Evolutionary conservation across 1,139 yeast species (phyloP).

Genomic region (Scheffersomyces segobiensis): DNA sequence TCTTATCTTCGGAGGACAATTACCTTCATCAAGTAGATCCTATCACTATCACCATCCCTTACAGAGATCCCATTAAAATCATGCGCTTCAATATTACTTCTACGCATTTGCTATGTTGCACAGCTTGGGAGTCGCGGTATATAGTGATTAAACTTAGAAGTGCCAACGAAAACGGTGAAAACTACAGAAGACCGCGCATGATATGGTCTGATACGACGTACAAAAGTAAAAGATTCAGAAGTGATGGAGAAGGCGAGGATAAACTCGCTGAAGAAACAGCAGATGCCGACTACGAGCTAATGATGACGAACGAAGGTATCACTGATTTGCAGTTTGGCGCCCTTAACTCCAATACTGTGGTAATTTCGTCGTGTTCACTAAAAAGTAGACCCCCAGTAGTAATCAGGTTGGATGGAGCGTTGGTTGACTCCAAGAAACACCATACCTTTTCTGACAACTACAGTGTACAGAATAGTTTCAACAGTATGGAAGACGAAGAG

Average conservation of each 20-base stretch:
- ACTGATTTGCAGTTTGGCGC: conserved; percentile 71
- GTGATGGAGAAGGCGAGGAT: conserved; percentile 17
- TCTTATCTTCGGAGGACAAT: conserved; percentile 20
- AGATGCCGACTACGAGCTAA: conserved; percentile 26
- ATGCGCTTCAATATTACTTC: conserved; percentile 73
- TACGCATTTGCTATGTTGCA: conserved; percentile 73
- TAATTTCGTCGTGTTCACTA: conserved; percentile 40
- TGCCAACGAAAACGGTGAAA: conserved; percentile 22
- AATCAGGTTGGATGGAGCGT: conserved; percentile 36
- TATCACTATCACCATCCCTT: conserved; percentile 78
- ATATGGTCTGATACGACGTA: conserved; percentile 40
- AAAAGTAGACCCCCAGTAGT: conserved; percentile 39
- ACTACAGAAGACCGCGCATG: conserved; percentile 61
- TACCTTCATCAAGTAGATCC: conserved; percentile 46
- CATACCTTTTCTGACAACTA: conserved; percentile 10
- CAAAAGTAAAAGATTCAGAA: conserved; percentile 10
- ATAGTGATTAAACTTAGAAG: conserved; percentile 68
- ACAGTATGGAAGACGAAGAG: conserved; percentile 19
- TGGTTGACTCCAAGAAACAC: conserved; percentile 23
- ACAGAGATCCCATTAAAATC: conserved; percentile 78
- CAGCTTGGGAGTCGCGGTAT: conserved; percentile 79
- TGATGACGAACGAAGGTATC: conserved; percentile 82
- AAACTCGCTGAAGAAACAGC: conserved; percentile 13
- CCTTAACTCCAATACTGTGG: conserved; percentile 33
- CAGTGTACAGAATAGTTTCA: conserved; percentile 15